phyloP scores from a whole-genome alignment of 2,329 filamentous ascomycete species.

The Fusarium pseudoanthophilum region DNA sequence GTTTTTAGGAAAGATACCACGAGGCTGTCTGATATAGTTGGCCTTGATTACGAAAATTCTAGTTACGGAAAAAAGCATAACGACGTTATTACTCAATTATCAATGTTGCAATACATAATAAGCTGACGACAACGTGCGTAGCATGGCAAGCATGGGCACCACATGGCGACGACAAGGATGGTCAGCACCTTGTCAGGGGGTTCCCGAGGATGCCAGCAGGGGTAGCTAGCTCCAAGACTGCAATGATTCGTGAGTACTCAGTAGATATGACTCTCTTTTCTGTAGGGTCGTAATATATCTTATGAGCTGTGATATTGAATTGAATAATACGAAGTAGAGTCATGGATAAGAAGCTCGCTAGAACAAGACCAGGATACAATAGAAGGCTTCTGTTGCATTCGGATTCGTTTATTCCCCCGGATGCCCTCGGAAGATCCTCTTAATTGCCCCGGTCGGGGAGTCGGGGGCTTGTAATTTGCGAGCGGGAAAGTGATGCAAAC shows the following conservation, averaged over 20 bases:
- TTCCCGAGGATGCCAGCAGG: neutral
- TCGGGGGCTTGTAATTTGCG: slow-evolving; percentile 14
- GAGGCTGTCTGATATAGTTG: slow-evolving; percentile 8
- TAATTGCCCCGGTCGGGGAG: neutral
- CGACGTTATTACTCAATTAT: neutral
- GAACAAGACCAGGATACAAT: neutral
- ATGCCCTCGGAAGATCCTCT: neutral
- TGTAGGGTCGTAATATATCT: neutral
- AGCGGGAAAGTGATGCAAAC: slow-evolving; percentile 10
- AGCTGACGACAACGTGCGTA: slow-evolving; percentile 19
- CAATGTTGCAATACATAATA: neutral
- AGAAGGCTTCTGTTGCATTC: slow-evolving; percentile 5
- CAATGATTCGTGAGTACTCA: neutral
- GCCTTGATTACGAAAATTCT: slow-evolving; percentile 3
- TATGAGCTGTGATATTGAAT: neutral
- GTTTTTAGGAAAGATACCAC: slow-evolving; percentile 37
- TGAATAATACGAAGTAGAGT: neutral
- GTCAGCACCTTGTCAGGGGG: slow-evolving; percentile 21
- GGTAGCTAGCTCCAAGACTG: slow-evolving; percentile 5
- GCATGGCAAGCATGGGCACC: slow-evolving; percentile 35
- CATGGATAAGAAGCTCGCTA: neutral
- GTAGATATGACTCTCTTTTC: neutral
- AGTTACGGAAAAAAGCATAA: slow-evolving; percentile 7
- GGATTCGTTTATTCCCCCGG: slow-evolving; percentile 22
- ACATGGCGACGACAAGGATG: slow-evolving; percentile 35